Percentiles rank a stretch among this genome's conserved stretches.
phyloP scores from a whole-genome alignment of 768 basidiomycete genomes.

The Boletales sp. region DNA sequence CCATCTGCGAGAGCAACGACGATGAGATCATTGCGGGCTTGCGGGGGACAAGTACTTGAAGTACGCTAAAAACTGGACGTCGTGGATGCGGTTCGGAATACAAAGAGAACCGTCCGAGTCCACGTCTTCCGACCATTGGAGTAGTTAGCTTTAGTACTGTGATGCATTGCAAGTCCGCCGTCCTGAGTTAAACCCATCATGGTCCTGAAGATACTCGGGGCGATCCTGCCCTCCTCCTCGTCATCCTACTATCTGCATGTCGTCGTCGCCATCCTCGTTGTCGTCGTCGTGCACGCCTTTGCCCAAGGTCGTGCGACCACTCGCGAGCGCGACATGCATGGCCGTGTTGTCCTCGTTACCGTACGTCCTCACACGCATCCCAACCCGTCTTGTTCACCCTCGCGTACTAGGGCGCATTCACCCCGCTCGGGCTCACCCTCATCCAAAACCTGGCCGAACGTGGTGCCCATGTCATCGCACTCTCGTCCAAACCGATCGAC shows the following conservation, averaged over 20 bases:
- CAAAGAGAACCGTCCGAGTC: no score
- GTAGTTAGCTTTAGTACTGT: no score
- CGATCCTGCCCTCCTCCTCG: slow-evolving; percentile 4
- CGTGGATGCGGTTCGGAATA: no score
- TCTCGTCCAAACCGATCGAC: slow-evolving; percentile 56
- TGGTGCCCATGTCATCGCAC: slow-evolving; percentile 77
- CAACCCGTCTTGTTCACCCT: background rate
- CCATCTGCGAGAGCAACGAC: no score
- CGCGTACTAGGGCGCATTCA: slow-evolving; percentile 62
- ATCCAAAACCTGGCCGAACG: slow-evolving; percentile 63
- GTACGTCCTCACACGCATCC: slow-evolving; percentile 35
- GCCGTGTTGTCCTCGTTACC: slow-evolving; percentile 66
- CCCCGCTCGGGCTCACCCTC: slow-evolving; percentile 66
- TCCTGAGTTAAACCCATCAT: no score
- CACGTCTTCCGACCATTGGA: no score
- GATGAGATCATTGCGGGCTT: no score
- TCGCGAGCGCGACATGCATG: slow-evolving; percentile 74
- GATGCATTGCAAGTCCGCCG: no score
- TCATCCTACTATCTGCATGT: no score
- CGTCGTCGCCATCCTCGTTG: slow-evolving; percentile 15
- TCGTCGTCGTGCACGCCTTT: slow-evolving; percentile 54
- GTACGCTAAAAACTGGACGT: no score
- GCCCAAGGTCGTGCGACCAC: slow-evolving; percentile 68
- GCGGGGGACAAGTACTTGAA: no score
- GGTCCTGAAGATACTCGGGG: slow-evolving; percentile 51